These are phyloP conservation scores for Candida dajiaensis DNA, from an alignment of 805 yeast genomes.

Conservation along the genomic window DNA sequence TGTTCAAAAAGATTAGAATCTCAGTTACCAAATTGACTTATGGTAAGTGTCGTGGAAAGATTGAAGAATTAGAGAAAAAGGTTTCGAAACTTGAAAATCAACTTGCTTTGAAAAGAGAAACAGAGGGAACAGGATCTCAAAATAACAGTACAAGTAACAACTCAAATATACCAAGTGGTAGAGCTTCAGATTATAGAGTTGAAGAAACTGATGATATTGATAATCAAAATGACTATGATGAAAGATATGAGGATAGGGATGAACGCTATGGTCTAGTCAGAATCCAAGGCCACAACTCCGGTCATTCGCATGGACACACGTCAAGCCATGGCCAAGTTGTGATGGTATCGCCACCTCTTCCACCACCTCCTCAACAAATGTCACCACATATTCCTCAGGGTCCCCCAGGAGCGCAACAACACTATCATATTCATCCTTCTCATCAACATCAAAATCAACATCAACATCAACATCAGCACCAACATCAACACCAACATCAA, in stretches of 20 bases:
- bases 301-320: background rate
- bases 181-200: background rate
- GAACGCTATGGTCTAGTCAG: background rate
- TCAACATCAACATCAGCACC: background rate
- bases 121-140: background rate
- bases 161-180: background rate
- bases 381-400: background rate
- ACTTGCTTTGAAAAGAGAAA: background rate
- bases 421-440: background rate
- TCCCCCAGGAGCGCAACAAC: background rate
- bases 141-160: background rate
- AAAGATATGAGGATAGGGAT: background rate
- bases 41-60: constrained; percentile 3
- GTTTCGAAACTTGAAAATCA: background rate
- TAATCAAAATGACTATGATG: background rate
- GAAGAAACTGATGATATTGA: background rate
- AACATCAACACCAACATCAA: too few species aligned
- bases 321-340: background rate
- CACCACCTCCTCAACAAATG: background rate
- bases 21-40: constrained; percentile 5
- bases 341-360: background rate
- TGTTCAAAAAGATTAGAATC: constrained; percentile 2
- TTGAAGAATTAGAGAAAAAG: constrained; percentile 5
- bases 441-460: background rate
- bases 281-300: background rate